Conservation (phyloP, 2,329 filamentous ascomycete genomes). For the Cladorrhinum sp. region DNA sequence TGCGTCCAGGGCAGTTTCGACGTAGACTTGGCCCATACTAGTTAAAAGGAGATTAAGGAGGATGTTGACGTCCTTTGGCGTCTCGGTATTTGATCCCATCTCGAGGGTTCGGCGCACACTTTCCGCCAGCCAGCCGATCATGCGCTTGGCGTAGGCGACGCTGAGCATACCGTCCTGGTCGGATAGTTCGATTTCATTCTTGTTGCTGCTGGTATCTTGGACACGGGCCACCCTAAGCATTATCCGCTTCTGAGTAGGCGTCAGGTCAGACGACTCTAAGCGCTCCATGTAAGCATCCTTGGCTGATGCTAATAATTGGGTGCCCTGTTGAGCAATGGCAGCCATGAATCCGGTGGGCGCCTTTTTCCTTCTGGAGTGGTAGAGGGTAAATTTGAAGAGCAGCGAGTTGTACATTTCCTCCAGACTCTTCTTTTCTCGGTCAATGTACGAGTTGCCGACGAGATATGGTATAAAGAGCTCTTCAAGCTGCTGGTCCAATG, state of each 20-base stretch:
- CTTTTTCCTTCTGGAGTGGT: conserved; percentile 84
- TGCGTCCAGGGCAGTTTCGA: conserved; percentile 66
- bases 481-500: conserved; percentile 69
- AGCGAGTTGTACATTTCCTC: conserved; percentile 86
- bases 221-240: conserved; percentile 86
- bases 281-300: conserved; percentile 89
- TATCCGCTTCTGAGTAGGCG: conserved; percentile 83
- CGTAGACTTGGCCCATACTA: conserved; percentile 81
- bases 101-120: conserved; percentile 88
- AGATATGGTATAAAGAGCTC: conserved; percentile 73
- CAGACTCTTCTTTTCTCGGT: conserved; percentile 64
- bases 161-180: conserved; percentile 86
- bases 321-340: conserved; percentile 83
- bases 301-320: conserved; percentile 80
- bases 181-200: conserved; percentile 83
- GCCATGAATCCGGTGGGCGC: conserved; percentile 89
- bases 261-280: conserved; percentile 84
- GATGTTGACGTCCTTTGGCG: conserved; percentile 87
- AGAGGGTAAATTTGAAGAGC: conserved; percentile 95
- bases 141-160: conserved; percentile 86
- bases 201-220: conserved; percentile 69
- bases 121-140: conserved; percentile 97
- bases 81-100: conserved; percentile 81
- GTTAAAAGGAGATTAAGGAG: conserved; percentile 79
- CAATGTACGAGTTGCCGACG: conserved; percentile 67